Percentiles rank a stretch among this genome's conserved stretches.
These are phyloP conservation scores for Salix caprea DNA, from an alignment of 345 rosid genomes.

Conservation along the genomic window DNA sequence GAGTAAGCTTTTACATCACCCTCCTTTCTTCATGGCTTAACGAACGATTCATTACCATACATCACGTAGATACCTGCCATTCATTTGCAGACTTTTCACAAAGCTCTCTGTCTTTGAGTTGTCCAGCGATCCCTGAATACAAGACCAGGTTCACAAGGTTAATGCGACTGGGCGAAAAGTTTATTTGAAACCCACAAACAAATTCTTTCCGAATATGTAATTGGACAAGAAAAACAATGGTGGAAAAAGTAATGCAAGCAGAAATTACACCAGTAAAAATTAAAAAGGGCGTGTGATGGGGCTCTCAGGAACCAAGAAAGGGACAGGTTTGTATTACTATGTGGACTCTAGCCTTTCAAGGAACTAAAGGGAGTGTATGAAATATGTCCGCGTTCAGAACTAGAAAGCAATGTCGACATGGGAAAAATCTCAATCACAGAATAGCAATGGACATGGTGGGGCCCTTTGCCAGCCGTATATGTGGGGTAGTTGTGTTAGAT, in stretches of 20 bases:
- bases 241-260: neutral
- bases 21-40: neutral
- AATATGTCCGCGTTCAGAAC: neutral
- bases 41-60: constrained; percentile 53
- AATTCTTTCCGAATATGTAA: neutral
- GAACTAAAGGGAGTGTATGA: neutral
- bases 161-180: neutral
- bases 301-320: neutral
- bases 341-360: neutral
- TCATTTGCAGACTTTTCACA: constrained; percentile 87
- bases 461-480: neutral
- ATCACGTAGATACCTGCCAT: constrained; percentile 84
- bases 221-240: neutral
- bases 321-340: neutral
- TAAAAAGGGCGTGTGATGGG: neutral
- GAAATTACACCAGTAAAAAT: neutral
- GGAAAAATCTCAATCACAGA: neutral
- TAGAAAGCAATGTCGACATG: neutral
- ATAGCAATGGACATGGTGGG: neutral
- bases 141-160: neutral
- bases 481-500: neutral
- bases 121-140: constrained; percentile 69
- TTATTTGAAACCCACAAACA: neutral
- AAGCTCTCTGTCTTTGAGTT: constrained; percentile 73
- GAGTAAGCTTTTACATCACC: neutral